Base-by-base conservation (phyloP, 2,329 filamentous ascomycete species). In the Pyrenophora graminea region DNA sequence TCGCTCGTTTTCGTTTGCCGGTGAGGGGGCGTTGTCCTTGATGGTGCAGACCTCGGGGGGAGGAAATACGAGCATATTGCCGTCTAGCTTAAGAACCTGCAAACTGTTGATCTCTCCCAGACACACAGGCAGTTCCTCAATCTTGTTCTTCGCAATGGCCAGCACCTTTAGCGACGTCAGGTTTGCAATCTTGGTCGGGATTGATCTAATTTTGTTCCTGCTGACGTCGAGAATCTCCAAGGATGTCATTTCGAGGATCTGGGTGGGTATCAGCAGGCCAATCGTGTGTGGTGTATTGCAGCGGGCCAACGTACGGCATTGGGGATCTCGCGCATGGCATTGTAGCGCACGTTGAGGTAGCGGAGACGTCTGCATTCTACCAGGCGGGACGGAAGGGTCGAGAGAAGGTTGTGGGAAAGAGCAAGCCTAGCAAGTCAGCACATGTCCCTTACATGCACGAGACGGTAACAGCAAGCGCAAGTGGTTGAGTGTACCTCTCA, bases 201-300 rank as follows among this genome's bases (percentile, higher is more conserved):
- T 81, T 8, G 83, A 78, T 40, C 83, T 84, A 55, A 97, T 85
- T 71, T 88, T 90, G 71, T 97, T 97, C 63, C 90, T 85, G 70
- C 91, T 92, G 47, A 97, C 82, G 75, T 97, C 93, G 55, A 97
- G 83, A 52, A 97, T 96, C 75, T 97, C 92, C 48, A 97, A 83
- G 30, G 91, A 89, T 45, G 85, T 87, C 55, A 97, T 81, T 72
- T 91, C 86, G 70, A 93, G 92, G 51, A 97, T 84, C 91, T 96
- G 68, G n/a, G 31, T 25, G 6, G 32, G 38, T 23, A 58, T 59
- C 43, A 64, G 48, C 38, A 53, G 31, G 37, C 17, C 18, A 3
- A 32, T 43, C 37, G 15, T 39, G 25, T 12, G 17, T 15, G 13
- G 18, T 13, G 31, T 25, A 10, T 15, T n/a, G 15, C 48, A 15